Conservation (phyloP, 208 protist genomes). For the Wallacemonas rigidus region DNA sequence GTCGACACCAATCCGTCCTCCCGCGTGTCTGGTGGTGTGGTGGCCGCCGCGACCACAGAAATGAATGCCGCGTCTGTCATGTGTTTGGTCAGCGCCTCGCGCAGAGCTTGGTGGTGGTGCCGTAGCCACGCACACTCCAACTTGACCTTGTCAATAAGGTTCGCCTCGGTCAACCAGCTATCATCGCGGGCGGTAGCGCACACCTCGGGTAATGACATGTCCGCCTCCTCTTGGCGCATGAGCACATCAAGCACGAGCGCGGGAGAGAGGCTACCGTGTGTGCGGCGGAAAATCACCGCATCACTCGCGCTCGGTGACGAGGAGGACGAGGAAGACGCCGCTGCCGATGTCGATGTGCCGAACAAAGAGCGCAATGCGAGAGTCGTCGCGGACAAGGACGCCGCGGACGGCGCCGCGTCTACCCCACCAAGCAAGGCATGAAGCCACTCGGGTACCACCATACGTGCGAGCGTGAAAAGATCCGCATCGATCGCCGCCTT, state of each 20-base stretch:
- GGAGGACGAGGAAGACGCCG: no score
- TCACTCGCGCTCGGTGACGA: no score
- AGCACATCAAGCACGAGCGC: background rate
- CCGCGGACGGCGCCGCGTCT: no score
- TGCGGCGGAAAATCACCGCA: background rate
- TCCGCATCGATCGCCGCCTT: constrained; percentile 4
- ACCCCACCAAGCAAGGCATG: background rate
- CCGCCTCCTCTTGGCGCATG: background rate
- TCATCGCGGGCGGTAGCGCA: background rate
- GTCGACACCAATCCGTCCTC: background rate
- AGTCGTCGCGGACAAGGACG: background rate
- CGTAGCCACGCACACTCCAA: constrained; percentile 4
- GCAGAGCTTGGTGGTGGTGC: background rate
- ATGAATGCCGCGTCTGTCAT: background rate
- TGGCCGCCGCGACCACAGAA: background rate
- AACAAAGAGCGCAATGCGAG: no score
- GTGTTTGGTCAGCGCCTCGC: background rate
- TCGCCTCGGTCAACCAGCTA: background rate
- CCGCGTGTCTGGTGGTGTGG: background rate
- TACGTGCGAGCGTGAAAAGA: constrained; percentile 1
- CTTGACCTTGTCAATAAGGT: background rate
- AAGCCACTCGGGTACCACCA: constrained; percentile 12
- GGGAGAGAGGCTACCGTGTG: background rate
- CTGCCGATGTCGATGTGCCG: no score
- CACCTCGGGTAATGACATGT: background rate